These are phyloP conservation scores for Ascochyta pisi DNA, from an alignment of 2,329 filamentous ascomycete species.

Conservation along the genomic window DNA sequence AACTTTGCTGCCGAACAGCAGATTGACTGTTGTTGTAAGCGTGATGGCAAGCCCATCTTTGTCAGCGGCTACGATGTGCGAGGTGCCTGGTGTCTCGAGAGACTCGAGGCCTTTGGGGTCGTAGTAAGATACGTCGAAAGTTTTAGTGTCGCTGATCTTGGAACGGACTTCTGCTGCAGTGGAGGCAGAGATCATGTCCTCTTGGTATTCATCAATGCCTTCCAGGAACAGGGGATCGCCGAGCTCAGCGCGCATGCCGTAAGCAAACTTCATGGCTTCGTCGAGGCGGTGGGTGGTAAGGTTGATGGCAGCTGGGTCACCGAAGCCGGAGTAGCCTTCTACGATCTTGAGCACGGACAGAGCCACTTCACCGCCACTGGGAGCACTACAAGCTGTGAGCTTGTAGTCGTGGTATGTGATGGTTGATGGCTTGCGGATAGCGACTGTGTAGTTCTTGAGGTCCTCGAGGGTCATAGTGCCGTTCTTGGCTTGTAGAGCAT, in stretches of 20 bases:
- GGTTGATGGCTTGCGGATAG: slow-evolving; percentile 65
- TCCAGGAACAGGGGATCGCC: slow-evolving; percentile 81
- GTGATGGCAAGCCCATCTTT: slow-evolving; percentile 75
- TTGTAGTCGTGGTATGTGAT: slow-evolving; percentile 68
- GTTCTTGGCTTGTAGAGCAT: slow-evolving; percentile 69
- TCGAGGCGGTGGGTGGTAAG: slow-evolving; percentile 81
- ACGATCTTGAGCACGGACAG: slow-evolving; percentile 82
- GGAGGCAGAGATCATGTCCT: slow-evolving; percentile 67
- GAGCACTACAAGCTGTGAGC: slow-evolving; percentile 73
- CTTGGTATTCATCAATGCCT: slow-evolving; percentile 69
- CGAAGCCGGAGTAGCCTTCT: slow-evolving; percentile 74
- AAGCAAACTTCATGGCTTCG: slow-evolving; percentile 90
- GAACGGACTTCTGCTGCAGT: slow-evolving; percentile 66
- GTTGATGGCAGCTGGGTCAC: slow-evolving; percentile 62
- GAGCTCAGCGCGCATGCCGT: slow-evolving; percentile 75
- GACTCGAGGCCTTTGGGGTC: slow-evolving; percentile 71
- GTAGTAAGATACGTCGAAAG: slow-evolving; percentile 76
- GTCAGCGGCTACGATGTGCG: slow-evolving; percentile 76
- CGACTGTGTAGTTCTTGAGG: slow-evolving; percentile 74
- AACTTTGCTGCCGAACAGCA: slow-evolving; percentile 80
- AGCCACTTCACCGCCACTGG: slow-evolving; percentile 78
- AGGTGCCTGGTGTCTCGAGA: slow-evolving; percentile 75
- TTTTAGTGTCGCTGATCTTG: slow-evolving; percentile 75
- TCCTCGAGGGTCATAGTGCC: slow-evolving; percentile 89
- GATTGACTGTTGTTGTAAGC: slow-evolving; percentile 86